These are phyloP conservation scores for Baeospora myosura DNA, from an alignment of 1,284 basidiomycete species.

Conservation along the genomic window DNA sequence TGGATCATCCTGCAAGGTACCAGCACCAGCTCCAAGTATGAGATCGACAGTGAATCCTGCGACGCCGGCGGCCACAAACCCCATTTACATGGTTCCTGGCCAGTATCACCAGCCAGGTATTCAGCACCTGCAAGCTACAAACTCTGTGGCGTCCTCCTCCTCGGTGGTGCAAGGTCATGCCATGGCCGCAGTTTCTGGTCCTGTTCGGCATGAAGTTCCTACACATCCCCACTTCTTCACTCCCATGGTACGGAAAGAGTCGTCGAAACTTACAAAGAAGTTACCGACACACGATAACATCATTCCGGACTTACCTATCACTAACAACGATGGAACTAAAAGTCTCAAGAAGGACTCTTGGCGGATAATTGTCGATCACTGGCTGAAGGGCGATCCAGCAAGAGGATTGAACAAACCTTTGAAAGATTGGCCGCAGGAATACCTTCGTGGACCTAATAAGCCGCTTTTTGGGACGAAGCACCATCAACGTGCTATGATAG, in stretches of 20 bases:
- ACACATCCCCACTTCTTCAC: background rate
- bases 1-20: background rate
- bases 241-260: background rate
- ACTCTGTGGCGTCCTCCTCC: no score
- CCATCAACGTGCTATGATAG: background rate
- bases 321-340: slow-evolving; percentile 3
- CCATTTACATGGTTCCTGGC: no score
- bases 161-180: background rate
- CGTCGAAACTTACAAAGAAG: background rate
- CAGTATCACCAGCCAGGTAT: no score
- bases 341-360: slow-evolving; percentile 8
- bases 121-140: no score
- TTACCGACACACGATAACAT: background rate
- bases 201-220: background rate
- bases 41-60: no score
- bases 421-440: slow-evolving; percentile 11
- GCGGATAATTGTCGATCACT: slow-evolving; percentile 10
- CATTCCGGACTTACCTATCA: background rate
- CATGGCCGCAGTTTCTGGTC: background rate
- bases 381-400: slow-evolving; percentile 7
- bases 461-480: background rate
- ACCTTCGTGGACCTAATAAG: no score
- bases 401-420: slow-evolving; percentile 2
- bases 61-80: no score
- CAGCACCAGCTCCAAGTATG: no score